Evolutionary conservation across 2,329 filamentous ascomycete species (phyloP).

Genomic region (Colletotrichum zoysiae): DNA sequence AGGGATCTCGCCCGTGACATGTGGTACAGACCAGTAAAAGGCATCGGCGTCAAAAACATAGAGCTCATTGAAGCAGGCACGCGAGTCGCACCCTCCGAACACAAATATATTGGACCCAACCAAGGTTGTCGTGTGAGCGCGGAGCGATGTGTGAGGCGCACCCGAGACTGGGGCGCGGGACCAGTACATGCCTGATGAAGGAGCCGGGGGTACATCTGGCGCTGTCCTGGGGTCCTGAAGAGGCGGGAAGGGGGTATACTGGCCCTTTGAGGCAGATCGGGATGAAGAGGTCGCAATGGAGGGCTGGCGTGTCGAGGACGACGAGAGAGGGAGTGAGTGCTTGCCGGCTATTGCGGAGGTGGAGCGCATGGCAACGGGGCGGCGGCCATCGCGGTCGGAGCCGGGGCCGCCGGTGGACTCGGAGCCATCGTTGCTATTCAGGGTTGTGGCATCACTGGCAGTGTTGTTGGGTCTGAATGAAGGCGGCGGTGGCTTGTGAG

Average conservation of each 20-base stretch:
- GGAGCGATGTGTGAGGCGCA: constrained; percentile 69
- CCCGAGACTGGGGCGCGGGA: constrained; percentile 75
- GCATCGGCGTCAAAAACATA: constrained; percentile 78
- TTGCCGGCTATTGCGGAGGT: constrained; percentile 64
- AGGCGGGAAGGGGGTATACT: constrained; percentile 66
- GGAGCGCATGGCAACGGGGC: constrained; percentile 62
- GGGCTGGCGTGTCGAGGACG: constrained; percentile 31
- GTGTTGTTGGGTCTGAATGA: constrained; percentile 39
- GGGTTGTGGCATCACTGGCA: constrained; percentile 42
- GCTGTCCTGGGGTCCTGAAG: constrained; percentile 68
- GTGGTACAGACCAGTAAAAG: constrained; percentile 77
- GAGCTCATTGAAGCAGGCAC: constrained; percentile 76
- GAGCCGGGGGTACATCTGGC: constrained; percentile 71
- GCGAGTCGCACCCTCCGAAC: constrained; percentile 76
- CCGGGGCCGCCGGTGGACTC: constrained; percentile 45
- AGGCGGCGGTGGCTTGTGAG: constrained; percentile 40
- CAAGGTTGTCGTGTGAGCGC: constrained; percentile 76
- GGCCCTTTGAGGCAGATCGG: constrained; percentile 51
- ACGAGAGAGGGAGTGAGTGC: constrained; percentile 41
- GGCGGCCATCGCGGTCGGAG: constrained; percentile 49
- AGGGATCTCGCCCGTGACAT: constrained; percentile 73
- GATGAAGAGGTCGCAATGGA: constrained; percentile 21
- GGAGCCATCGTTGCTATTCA: constrained; percentile 45
- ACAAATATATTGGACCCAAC: constrained; percentile 76
- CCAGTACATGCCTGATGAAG: constrained; percentile 81